phyloP scores from a whole-genome alignment of 345 rosid genomes.

The Nephelium lappaceum region DNA sequence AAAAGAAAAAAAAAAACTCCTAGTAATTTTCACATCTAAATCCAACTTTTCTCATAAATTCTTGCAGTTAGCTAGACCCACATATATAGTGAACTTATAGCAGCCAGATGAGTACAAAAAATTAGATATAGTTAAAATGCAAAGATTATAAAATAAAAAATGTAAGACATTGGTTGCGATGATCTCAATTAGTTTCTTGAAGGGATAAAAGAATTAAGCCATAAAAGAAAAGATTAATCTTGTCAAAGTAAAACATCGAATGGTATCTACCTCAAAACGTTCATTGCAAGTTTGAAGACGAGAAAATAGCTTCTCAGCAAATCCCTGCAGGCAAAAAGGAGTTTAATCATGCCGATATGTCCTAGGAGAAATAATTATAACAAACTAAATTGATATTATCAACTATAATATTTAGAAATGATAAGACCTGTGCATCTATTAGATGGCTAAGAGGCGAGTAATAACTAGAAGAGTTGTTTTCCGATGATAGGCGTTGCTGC shows the following conservation, averaged over 20 bases:
- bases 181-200: not conserved
- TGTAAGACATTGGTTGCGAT: not conserved
- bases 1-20: not conserved
- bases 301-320: slow-evolving; percentile 79
- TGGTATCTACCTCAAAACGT: slow-evolving; percentile 69
- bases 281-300: slow-evolving; percentile 91
- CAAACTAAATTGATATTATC: not conserved
- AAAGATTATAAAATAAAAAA: not conserved
- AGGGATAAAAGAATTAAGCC: not conserved
- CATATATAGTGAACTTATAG: not conserved
- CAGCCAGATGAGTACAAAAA: not conserved
- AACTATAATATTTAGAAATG: slow-evolving; percentile 3
- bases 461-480: slow-evolving; percentile 45
- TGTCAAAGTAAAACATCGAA: slow-evolving; percentile 9
- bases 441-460: slow-evolving; percentile 88
- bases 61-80: not conserved
- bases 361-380: not conserved
- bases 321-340: slow-evolving; percentile 55
- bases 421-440: slow-evolving; percentile 80
- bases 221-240: not conserved
- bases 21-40: not conserved
- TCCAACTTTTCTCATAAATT: not conserved
- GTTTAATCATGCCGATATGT: slow-evolving; percentile 3
- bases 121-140: not conserved
- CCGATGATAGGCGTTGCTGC: slow-evolving; percentile 69